A percentile compares a stretch with the other conserved stretches of the same genome.
Conservation (phyloP, 2,329 filamentous ascomycete species). For the Lasiodiplodia hormozganensis region DNA sequence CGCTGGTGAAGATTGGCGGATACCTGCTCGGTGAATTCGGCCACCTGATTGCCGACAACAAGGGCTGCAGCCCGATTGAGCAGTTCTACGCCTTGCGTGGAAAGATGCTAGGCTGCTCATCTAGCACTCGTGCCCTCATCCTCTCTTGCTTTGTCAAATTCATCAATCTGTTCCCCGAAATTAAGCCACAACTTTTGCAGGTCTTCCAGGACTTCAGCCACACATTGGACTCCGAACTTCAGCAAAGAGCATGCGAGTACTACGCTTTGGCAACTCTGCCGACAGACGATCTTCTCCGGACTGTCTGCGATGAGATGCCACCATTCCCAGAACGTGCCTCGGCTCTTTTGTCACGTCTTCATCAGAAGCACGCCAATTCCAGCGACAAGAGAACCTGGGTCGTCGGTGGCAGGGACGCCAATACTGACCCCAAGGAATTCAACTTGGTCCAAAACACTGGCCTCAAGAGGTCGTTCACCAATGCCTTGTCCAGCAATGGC, state of each 20-base stretch:
- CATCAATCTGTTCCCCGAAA: constrained; percentile 97
- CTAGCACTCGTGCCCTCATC: constrained; percentile 90
- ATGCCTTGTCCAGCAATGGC: constrained; percentile 49
- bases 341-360: constrained; percentile 85
- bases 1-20: constrained; percentile 94
- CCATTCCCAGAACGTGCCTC: constrained; percentile 95
- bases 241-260: constrained; percentile 96
- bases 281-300: constrained; percentile 88
- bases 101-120: constrained; percentile 88
- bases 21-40: constrained; percentile 98
- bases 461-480: constrained; percentile 84
- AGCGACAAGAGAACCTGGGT: constrained; percentile 98
- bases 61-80: constrained; percentile 93
- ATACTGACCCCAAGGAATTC: constrained; percentile 79
- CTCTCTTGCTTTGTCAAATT: constrained; percentile 97
- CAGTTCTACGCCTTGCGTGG: constrained; percentile 91
- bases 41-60: constrained; percentile 91
- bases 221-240: constrained; percentile 91
- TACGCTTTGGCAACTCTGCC: constrained; percentile 83
- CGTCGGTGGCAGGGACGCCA: constrained; percentile 95
- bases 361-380: constrained; percentile 91
- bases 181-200: constrained; percentile 91
- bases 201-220: constrained; percentile 94
- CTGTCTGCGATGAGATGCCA: constrained; percentile 98
- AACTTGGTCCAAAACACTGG: constrained; percentile 80